Base-by-base conservation (phyloP, 2,329 filamentous ascomycete genomes). In the Chrysoporthe puriensis region DNA sequence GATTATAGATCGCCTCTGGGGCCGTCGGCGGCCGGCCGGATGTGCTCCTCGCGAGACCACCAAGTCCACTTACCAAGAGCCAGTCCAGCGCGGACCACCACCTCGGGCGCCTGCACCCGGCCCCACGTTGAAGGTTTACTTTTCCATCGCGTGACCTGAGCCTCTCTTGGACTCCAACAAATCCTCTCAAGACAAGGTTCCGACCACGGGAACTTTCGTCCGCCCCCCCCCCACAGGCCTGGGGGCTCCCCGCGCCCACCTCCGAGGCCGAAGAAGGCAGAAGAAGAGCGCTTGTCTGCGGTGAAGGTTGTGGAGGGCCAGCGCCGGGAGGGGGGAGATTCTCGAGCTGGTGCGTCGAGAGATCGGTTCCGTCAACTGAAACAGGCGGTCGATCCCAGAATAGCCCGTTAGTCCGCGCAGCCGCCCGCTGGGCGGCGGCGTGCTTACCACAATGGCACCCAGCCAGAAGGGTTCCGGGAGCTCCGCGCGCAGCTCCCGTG, bases 401-500 rank as follows among this genome's bases (percentile, higher is more conserved):
- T 52, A 14, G 42, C 43, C 14, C 42, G 46, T 18, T 40, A 52
- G 48, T 21, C 48, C 48, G 48, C 26, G 48, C n/a, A 42, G 21
- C 42, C 52, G 44, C 21, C 60, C 43, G 54, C n/a, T 54, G 14
- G 8, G 61, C 26, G 60, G 18, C 14, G n/a, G 48, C 42, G 44
- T 14, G 32, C 52, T 18, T 57, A 32, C 46, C 42, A 62, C 61
- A n/a, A 18, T 56, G 26, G 42, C 36, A 65, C 34, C 16, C 57
- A 62, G 56, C 58, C 66, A 62, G 26, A 26, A 26, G 32, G 40
- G 14, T 46, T 67, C 66, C 62, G 57, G 61, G 54, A 62, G 26
- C 52, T 36, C 58, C 58, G 62, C 48, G 46, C 58, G 14, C 36
- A 3, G 56, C 56, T 50, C 66, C 61, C 66, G 61, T 60, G 8